A percentile compares a stretch with the other conserved stretches of the same genome.
Conservation (phyloP, 192 early-diverging fungal species). For the Backusella luteola region DNA sequence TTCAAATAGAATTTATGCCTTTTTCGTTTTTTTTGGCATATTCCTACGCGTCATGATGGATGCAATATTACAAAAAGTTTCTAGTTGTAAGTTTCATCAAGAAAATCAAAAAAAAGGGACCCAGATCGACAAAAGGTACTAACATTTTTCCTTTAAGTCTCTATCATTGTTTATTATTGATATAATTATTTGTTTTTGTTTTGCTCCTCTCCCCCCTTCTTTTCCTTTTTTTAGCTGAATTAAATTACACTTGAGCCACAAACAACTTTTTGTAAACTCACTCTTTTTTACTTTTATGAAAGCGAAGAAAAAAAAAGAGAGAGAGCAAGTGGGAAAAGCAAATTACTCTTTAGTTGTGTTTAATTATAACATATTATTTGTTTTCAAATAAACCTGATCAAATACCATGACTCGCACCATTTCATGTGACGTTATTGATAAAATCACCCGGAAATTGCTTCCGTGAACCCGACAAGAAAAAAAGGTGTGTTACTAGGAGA, state of each 20-base stretch:
- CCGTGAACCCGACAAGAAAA: not conserved
- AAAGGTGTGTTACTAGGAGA: not conserved
- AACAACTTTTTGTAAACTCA: not conserved
- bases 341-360: not conserved
- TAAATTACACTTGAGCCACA: not conserved
- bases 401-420: slow-evolving; percentile 7
- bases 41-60: not conserved
- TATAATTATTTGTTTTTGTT: not conserved
- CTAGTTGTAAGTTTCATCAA: not conserved
- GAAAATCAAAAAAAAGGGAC: not conserved
- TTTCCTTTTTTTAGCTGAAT: not conserved
- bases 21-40: not conserved
- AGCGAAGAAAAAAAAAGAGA: not conserved
- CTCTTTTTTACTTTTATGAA: not conserved
- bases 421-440: not conserved
- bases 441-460: slow-evolving; percentile 7
- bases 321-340: not conserved
- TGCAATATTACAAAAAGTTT: not conserved
- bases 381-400: slow-evolving; percentile 5
- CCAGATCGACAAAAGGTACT: not conserved
- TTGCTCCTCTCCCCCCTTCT: not conserved
- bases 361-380: not conserved
- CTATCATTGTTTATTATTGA: slow-evolving; percentile 2
- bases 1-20: not conserved
- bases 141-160: not conserved